Evolutionary conservation across 768 basidiomycete species (phyloP).

Genomic region (Fomitopsis serialis): DNA sequence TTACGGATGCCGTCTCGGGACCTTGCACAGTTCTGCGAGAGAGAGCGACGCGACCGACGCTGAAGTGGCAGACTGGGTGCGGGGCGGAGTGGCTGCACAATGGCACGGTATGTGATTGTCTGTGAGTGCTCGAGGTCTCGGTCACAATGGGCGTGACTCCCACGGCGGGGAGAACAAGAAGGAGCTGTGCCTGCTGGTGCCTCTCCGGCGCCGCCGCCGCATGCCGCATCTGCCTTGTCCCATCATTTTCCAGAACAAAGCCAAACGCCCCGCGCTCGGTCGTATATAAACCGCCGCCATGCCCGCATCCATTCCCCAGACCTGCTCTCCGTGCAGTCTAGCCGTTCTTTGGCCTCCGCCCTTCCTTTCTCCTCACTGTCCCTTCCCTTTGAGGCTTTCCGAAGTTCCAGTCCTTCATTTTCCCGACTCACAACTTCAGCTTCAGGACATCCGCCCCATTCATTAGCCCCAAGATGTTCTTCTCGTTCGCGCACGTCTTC

Average conservation of each 20-base stretch:
- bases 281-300: conserved; percentile 1
- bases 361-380: neutral
- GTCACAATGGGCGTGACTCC: neutral
- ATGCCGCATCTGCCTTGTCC: neutral
- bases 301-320: neutral
- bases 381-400: neutral
- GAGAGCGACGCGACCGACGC: too few species aligned
- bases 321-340: conserved; percentile 4
- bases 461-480: neutral
- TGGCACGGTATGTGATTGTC: too few species aligned
- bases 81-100: too few species aligned
- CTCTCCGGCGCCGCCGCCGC: neutral
- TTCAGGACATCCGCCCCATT: neutral
- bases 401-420: neutral
- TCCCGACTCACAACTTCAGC: neutral
- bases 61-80: too few species aligned
- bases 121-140: neutral
- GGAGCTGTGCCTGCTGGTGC: neutral
- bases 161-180: too few species aligned
- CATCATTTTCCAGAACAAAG: neutral
- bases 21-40: too few species aligned
- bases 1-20: too few species aligned
- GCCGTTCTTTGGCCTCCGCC: conserved; percentile 2
- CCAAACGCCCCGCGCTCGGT: neutral
- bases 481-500: conserved; percentile 1